These are phyloP conservation scores for Citrullus amarus DNA, from an alignment of 306 rosid species.

Conservation along the genomic window DNA sequence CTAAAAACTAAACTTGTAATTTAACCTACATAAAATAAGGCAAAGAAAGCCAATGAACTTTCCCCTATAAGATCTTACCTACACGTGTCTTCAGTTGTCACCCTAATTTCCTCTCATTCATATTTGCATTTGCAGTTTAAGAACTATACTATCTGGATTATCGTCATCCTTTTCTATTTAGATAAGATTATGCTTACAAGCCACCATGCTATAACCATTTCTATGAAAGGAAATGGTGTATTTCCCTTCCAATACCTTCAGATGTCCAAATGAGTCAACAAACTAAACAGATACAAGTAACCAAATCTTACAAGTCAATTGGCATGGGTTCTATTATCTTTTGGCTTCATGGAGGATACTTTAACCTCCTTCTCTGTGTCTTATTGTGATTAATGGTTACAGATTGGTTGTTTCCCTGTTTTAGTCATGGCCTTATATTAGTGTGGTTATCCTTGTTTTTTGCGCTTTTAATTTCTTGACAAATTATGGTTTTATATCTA, in stretches of 20 bases:
- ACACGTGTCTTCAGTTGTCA: not conserved
- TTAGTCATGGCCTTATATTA: not conserved
- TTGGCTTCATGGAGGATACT: not conserved
- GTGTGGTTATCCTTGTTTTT: not conserved
- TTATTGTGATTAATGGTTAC: not conserved
- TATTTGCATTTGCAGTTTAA: not conserved
- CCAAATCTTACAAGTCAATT: not conserved
- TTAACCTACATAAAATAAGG: not conserved
- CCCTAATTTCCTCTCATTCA: not conserved
- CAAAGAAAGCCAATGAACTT: not conserved
- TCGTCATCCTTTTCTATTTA: not conserved
- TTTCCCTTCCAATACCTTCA: not conserved
- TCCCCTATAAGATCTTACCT: not conserved
- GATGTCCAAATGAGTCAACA: not conserved
- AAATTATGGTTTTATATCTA: not conserved
- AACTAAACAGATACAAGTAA: not conserved
- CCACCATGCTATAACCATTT: not conserved
- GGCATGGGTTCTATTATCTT: not conserved
- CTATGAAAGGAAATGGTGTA: not conserved
- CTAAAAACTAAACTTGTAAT: too few relatives aligned
- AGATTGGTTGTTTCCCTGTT: not conserved
- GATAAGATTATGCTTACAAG: not conserved
- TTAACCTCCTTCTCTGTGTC: not conserved
- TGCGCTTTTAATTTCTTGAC: not conserved
- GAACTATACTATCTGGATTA: not conserved